Evolutionary conservation across 2,329 filamentous ascomycete species (phyloP).

Genomic region (Emmonsia crescens): DNA sequence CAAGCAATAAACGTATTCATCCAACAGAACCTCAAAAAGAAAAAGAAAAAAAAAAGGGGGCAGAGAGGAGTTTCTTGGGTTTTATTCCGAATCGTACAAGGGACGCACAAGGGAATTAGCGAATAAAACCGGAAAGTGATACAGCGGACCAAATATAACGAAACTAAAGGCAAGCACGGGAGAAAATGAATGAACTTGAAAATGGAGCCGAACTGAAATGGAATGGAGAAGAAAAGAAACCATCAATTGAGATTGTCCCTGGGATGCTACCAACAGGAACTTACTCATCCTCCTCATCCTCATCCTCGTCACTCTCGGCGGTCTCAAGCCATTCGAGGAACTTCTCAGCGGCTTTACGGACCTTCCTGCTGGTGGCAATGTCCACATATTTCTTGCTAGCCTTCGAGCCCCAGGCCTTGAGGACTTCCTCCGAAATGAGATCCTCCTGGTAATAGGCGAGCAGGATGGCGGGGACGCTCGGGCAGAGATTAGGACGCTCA

Average conservation of each 20-base stretch:
- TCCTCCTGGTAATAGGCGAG: conserved; percentile 87
- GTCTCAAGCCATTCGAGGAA: conserved; percentile 92
- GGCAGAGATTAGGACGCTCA: conserved; percentile 67
- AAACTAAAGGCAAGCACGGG: neutral
- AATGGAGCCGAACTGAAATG: neutral
- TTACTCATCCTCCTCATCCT: conserved; percentile 52
- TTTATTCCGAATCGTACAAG: neutral
- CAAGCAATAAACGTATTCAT: neutral
- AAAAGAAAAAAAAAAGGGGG: neutral
- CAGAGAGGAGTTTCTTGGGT: neutral
- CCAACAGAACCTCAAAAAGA: neutral
- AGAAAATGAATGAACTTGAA: neutral
- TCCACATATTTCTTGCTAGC: conserved; percentile 99
- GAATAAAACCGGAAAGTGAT: neutral
- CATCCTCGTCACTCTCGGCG: conserved; percentile 63
- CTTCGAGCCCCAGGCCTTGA: conserved; percentile 85
- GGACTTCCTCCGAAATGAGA: conserved; percentile 74
- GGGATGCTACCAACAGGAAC: neutral
- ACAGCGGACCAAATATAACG: neutral
- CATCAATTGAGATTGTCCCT: no score
- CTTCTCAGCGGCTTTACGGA: conserved; percentile 84
- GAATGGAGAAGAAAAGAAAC: neutral
- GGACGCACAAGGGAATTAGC: neutral
- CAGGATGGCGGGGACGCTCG: conserved; percentile 73
- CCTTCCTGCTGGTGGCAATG: conserved; percentile 78